Base-by-base conservation (phyloP, 768 basidiomycete genomes). In the Xerocomus potaroensis region DNA sequence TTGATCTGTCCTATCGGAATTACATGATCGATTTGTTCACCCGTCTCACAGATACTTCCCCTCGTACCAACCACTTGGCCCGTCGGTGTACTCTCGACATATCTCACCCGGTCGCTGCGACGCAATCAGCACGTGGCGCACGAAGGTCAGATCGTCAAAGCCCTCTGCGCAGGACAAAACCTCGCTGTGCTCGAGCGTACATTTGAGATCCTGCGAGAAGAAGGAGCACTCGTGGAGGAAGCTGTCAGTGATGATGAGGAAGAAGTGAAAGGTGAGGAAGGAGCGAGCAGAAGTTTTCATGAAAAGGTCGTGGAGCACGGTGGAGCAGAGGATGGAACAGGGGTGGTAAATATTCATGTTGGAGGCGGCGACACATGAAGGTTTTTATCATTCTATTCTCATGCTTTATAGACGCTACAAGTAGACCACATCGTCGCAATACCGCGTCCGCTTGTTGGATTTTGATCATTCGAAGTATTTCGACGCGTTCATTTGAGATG, bases 1-100 rank as follows among this genome's bases (percentile, higher is more conserved):
- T 24, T 33, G n/a, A 5, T 33, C 33, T 4, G 7, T 1, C 12
- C 14, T 5, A 4, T 34, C 16, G 27, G 31, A 33, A 19, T 34
- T 14, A 7, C 11, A 12, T 31, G 5, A 43, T 47, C 43, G 33
- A 51, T 33, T 16, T 32, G 24, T 45, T 33, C 18, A 27, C 11
- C 30, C 21, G 33, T 32, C 35, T 22, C 44, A n/a, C 52, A 87
- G 83, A 75, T 84, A 48, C 72, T 90, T 48, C 65, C 80, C 38
- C 61, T 80, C 29, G 71, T 94, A 8, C 91, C 92, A 4, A 61
- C 78, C 41, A 71, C 78, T 22, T 95, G 92, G 91, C 79, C 91
- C 1, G 68, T 94, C 12, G 72, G 75, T 16, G 67, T 77, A 9
- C 72, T 94, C 48, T 80, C 88, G 0, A 79, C 83, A 4, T 93